Base-by-base conservation (phyloP, 2,329 filamentous ascomycete species). In the Lachnellula cervina region DNA sequence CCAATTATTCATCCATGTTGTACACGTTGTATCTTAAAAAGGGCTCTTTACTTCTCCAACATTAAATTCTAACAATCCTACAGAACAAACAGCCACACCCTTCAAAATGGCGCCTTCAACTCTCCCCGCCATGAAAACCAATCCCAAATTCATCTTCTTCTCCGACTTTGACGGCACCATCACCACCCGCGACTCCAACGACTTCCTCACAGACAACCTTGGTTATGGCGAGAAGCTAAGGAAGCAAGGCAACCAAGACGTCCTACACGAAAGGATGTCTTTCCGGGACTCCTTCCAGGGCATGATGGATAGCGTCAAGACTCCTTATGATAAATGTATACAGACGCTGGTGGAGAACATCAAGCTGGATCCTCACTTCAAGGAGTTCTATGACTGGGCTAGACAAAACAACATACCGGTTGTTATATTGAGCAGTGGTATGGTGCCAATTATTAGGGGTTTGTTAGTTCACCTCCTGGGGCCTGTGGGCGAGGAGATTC, bases 91-190 rank as follows among this genome's bases (percentile, higher is more conserved):
- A 38, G 28, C 34, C 34, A 44, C 4, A 51, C 23, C 19, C 32
- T 9, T 49, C 60, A 64, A 44, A 48, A 67, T 68, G 64, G 60
- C 66, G 56, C 63, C 68, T 55, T 59, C 66, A 44, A 70, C 66
- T 55, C 80, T 82, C 25, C 82, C 82, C 54, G 83, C 83, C 45
- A 74, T 86, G 71, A 77, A 77, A 66, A 84, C 78, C 56, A 84
- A 88, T 71, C 92, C 92, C 51, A 88, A 90, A 75, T 89, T 90
- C 77, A 92, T 99, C 78, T 97, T 99, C 82, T 97, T 97, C 79
- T 96, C 92, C 65, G 94, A 99, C 76, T 97, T 97, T 71, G 94
- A 99, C 74, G 94, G 94, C 68, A 97, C 92, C 52, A 93, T 97
- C 71, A 97, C 93, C 49, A 80, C 79, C 54, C 77, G 81, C 67